Conservation (phyloP, 371 early-diverging fungal genomes). For the Batkoa obscura region DNA sequence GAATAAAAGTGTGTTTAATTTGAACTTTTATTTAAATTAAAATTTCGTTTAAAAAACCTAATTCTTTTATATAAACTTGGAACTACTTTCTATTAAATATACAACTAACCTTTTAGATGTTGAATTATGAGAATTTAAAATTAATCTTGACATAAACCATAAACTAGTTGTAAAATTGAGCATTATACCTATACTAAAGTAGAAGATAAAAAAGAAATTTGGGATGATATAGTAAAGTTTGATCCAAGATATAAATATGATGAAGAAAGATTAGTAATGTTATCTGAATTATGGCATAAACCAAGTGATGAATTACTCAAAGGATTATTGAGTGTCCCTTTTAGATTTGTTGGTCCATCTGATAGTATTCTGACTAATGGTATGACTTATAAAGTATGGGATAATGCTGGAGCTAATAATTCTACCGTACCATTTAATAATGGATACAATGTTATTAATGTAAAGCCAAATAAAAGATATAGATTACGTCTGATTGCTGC, state of each 20-base stretch:
- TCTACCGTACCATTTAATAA: background rate
- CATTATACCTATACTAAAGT: no score
- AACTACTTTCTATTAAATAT: no score
- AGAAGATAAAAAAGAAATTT: no score
- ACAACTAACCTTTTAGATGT: no score
- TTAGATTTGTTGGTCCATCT: constrained; percentile 4
- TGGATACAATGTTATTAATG: background rate
- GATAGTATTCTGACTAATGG: constrained; percentile 20
- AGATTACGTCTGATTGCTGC: background rate
- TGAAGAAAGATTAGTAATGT: constrained; percentile 14
- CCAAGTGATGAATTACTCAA: background rate
- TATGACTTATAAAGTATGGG: constrained; percentile 8
- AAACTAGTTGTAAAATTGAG: no score
- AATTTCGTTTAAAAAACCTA: no score
- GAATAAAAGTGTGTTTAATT: no score
- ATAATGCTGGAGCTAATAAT: background rate
- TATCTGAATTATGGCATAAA: constrained; percentile 4
- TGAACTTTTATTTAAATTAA: no score
- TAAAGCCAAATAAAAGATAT: background rate
- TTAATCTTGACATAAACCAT: no score
- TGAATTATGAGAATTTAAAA: no score
- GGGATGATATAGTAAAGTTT: no score
- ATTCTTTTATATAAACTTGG: no score
- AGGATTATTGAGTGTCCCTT: background rate
- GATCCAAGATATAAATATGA: constrained; percentile 10